Base-by-base conservation (phyloP, 2,329 filamentous ascomycete species). In the Nemania sp. region DNA sequence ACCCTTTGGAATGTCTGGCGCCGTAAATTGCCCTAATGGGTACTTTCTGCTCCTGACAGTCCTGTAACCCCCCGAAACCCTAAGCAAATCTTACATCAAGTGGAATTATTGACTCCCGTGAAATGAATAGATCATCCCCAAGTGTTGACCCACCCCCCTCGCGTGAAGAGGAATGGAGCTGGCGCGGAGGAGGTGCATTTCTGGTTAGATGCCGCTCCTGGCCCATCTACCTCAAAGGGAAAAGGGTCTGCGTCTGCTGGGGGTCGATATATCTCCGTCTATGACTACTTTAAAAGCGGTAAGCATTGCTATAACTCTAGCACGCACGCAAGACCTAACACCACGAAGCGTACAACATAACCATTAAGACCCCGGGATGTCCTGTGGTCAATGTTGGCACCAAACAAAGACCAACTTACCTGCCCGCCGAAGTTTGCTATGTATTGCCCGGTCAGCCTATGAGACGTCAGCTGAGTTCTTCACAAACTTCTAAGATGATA, bases 311-410 rank as follows among this genome's bases (percentile, higher is more conserved):
- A 45, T 32, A n/a, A 32, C 1, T 24, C 49, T 4, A 22, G 10
- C 5, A 24, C n/a, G 2, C 20, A 6, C 26, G 2, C 11, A 52
- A 27, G 18, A 32, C 22, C 62, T 66, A 59, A 68, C 18, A 7
- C 8, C 15, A n/a, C 2, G 1, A 59, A 64, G 67, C 49, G 4
- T 35, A 66, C 41, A 29, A 43, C 7, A 55, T 35, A 22, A 13
- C 11, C 3, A 60, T 66, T 22, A 0, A 5, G 8, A 10, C 55
- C 15, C 15, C 20, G 2, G 64, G 77, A 0, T 65, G 82, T 10
- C 85, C 88, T 0, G 84, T 89, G 1, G 74, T 92, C 72, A 91
- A 92, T 71, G 85, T 89, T 26, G 88, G 88, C n/a, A 87, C 77
- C 8, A 70, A 72, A 0, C 77, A 82, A 0, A 80, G 85, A 18